Evolutionary conservation across 257 asterid species (phyloP), one percentile per base, ranked within the genome.

Genomic region (Knoxia roxburghii): DNA sequence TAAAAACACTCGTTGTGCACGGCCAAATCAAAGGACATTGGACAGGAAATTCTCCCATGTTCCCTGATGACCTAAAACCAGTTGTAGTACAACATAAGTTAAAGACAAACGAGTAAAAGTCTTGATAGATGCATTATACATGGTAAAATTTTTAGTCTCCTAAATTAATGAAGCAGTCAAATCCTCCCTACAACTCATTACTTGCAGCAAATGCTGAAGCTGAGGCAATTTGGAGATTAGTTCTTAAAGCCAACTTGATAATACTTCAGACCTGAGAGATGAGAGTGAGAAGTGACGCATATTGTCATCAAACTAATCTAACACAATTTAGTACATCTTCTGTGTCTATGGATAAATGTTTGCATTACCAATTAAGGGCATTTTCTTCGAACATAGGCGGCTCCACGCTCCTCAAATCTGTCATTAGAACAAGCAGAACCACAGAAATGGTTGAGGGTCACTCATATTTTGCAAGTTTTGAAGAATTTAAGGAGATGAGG

Each of bases 321-420:
- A 30, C 56, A 20, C 62, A 65, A 60, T 51, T 30, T 59, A 27
- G 35, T 72, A 27, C 62, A 65, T 11, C 29, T 30, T 18, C 53
- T 50, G 52, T 64, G 39, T 17, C 41, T 5, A 7, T n/a, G 9
- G 56, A 64, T 17, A 55, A 55, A n/a, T 41, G 43, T 27, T 14
- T 50, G 6, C 23, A 6, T 17, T n/a, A 23, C 41, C 45, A 17
- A 21, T 30, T 81, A 89, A 12, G 96, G 96, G 81, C 98, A 91
- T 81, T 91, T 91, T 46, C 98, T 84, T 73, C 87, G 98, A 79
- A 91, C 70, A 64, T 89, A 89, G 11, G 95, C 83, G 70, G 96
- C 92, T 68, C 98, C 98, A 41, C 87, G 95, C 72, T 91, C 98
- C 81, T 87, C 98, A 10, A 54, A 91, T 86, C 98, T 91, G 80